Percentiles rank a stretch among this genome's conserved stretches.
phyloP scores from a whole-genome alignment of 441 rosid genomes.

The Populus hybrid region DNA sequence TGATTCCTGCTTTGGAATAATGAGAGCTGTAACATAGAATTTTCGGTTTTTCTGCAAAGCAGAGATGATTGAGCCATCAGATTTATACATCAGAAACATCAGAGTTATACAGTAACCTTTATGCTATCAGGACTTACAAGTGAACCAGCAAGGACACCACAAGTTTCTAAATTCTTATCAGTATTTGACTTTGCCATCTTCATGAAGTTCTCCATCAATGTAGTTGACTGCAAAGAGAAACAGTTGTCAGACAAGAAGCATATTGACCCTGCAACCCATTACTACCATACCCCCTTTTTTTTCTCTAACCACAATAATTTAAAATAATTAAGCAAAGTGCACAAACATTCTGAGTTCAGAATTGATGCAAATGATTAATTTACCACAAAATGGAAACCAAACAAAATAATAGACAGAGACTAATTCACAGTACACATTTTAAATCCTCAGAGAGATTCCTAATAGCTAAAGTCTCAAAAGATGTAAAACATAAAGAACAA shows the following conservation, averaged over 20 bases:
- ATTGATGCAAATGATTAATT: background rate
- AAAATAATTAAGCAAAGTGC: background rate
- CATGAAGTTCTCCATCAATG: conserved; percentile 93
- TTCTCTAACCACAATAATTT: too few species aligned
- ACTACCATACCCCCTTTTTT: background rate
- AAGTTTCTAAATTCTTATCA: conserved; percentile 81
- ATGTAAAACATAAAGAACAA: conserved; percentile 4
- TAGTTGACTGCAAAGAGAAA: conserved; percentile 60
- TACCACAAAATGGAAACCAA: background rate
- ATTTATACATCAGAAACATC: conserved; percentile 10
- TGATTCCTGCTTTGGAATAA: conserved; percentile 96
- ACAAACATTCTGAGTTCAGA: background rate
- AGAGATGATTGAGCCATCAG: conserved; percentile 21
- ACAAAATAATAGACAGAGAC: background rate
- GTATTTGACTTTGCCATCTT: conserved; percentile 91
- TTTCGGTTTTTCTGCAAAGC: conserved; percentile 79
- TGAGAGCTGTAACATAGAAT: conserved; percentile 81
- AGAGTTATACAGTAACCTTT: conserved; percentile 9
- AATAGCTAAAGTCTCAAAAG: conserved; percentile 9
- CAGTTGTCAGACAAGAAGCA: conserved; percentile 9
- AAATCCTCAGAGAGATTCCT: conserved; percentile 4
- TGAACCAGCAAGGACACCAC: conserved; percentile 95
- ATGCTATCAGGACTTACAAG: conserved; percentile 57
- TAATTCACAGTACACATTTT: background rate
- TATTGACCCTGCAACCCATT: too few species aligned